Base-by-base conservation (phyloP, 2,329 filamentous ascomycete species). In the Dactylellina sp. region DNA sequence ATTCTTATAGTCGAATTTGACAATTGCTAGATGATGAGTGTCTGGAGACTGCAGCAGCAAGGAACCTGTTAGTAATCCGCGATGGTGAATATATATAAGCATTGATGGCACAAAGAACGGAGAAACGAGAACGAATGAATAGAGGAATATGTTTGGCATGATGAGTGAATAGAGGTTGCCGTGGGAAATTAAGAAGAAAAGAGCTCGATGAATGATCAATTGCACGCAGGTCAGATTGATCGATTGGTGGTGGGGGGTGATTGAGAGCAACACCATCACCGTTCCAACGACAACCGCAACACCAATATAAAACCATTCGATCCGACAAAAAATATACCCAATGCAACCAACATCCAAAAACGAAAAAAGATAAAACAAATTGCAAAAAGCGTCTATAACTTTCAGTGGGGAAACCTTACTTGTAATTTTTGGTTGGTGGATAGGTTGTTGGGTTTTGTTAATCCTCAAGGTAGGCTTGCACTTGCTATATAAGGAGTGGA, bases 401-500 rank as follows among this genome's bases (percentile, higher is more conserved):
- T 46, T 16, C 2, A 47, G 6, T 7, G 18, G 22, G 11, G 9
- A 32, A 9, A 57, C 44, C 53, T 57, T 44, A 68, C 63, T 53
- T 50, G 40, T 32, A 40, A 37, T 16, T 68, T 60, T 53, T 60
- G 60, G 22, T 22, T 22, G 47, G 20, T 24, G 53, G 37, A 22
- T 40, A 46, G 37, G 46, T 40, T 42, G 46, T 39, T 59, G 18
- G 9, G 46, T 52, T 56, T 22, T 39, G 62, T 50, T 9, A 40
- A 50, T 68, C 52, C 24, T 57, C 42, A 44, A 59, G 53, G 42
- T 22, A 50, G 61, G 53, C 40, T 39, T 40, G 37, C 37, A 60
- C 47, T 53, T 47, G 55, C 37, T 52, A 62, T 70, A 61, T 70
- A 62, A 70, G 56, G 56, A 62, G 40, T 62, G 40, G 49, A 61